Conservation (phyloP, 1,284 basidiomycete genomes). For the Retiboletus flavoniger region DNA sequence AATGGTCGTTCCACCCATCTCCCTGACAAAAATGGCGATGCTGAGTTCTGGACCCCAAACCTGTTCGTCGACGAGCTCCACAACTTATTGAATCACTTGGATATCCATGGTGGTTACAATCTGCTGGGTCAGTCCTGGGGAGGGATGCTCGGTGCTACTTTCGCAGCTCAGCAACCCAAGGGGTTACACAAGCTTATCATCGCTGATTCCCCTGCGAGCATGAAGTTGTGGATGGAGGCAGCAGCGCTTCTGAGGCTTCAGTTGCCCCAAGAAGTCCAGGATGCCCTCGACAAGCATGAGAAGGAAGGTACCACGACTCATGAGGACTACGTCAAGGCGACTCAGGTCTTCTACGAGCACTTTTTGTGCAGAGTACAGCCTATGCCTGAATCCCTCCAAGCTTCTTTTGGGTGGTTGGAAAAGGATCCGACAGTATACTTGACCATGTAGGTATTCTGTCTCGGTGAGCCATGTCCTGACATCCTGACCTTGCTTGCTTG, state of each 20-base stretch:
- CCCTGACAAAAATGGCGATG: slow-evolving; percentile 38
- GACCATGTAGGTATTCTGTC: slow-evolving; percentile 39
- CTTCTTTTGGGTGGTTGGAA: slow-evolving; percentile 31
- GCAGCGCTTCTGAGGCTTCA: slow-evolving; percentile 34
- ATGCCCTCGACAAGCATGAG: slow-evolving; percentile 48
- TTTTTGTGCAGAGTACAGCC: slow-evolving; percentile 49
- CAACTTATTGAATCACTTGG: slow-evolving; percentile 42
- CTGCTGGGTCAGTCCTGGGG: slow-evolving; percentile 54
- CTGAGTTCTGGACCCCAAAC: slow-evolving; percentile 43
- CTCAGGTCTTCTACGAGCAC: slow-evolving; percentile 42
- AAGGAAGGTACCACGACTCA: slow-evolving; percentile 44
- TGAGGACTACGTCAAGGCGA: slow-evolving; percentile 47
- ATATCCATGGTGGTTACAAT: slow-evolving; percentile 38
- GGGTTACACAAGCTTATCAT: slow-evolving; percentile 46
- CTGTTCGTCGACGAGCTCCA: slow-evolving; percentile 50
- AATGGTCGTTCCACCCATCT: slow-evolving; percentile 47
- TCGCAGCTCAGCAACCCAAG: slow-evolving; percentile 38
- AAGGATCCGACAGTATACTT: slow-evolving; percentile 50
- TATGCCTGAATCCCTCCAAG: slow-evolving; percentile 38
- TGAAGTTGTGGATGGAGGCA: slow-evolving; percentile 39
- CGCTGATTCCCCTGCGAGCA: slow-evolving; percentile 40
- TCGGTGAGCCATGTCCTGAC: background rate
- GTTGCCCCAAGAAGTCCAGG: slow-evolving; percentile 45
- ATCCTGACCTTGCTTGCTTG: background rate
- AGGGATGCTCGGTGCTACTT: slow-evolving; percentile 44